phyloP scores from a whole-genome alignment of 176 grass and related monocot genomes.

The Oryza punctata region DNA sequence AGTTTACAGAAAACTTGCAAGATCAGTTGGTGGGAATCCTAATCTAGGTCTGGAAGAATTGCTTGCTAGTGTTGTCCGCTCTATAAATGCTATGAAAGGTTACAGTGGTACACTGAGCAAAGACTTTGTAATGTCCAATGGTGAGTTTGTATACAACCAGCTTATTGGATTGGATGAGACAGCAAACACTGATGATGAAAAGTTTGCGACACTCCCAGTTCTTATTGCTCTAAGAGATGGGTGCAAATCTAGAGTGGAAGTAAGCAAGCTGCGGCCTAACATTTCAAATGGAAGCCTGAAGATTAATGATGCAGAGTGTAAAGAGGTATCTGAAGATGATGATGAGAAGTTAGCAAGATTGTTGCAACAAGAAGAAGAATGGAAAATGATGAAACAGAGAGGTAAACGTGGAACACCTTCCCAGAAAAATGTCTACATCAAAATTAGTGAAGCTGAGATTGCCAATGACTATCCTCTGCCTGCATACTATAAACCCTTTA shows the following conservation, averaged over 20 bases:
- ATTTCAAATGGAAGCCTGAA: constrained; percentile 74
- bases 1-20: constrained; percentile 85
- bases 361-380: constrained; percentile 94
- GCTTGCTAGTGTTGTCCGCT: constrained; percentile 91
- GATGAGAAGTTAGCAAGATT: constrained; percentile 90
- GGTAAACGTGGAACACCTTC: constrained; percentile 52
- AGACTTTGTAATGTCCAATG: constrained; percentile 87
- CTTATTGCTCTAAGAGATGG: constrained; percentile 87
- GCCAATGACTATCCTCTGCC: constrained; percentile 96
- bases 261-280: constrained; percentile 38
- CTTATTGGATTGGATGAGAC: constrained; percentile 83
- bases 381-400: constrained; percentile 94
- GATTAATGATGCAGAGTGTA: constrained; percentile 60
- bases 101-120: constrained; percentile 68
- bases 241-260: constrained; percentile 75
- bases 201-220: constrained; percentile 63
- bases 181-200: constrained; percentile 57
- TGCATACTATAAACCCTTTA: constrained; percentile 87
- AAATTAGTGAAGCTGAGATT: constrained; percentile 97
- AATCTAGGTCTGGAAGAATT: constrained; percentile 76
- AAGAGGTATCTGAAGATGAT: constrained; percentile 65
- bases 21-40: constrained; percentile 82
- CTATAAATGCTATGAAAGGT: constrained; percentile 67
- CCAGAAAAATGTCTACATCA: constrained; percentile 92
- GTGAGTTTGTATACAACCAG: constrained; percentile 91